phyloP scores from a whole-genome alignment of 2,329 filamentous ascomycete genomes.

The Aspergillus vadensis region DNA sequence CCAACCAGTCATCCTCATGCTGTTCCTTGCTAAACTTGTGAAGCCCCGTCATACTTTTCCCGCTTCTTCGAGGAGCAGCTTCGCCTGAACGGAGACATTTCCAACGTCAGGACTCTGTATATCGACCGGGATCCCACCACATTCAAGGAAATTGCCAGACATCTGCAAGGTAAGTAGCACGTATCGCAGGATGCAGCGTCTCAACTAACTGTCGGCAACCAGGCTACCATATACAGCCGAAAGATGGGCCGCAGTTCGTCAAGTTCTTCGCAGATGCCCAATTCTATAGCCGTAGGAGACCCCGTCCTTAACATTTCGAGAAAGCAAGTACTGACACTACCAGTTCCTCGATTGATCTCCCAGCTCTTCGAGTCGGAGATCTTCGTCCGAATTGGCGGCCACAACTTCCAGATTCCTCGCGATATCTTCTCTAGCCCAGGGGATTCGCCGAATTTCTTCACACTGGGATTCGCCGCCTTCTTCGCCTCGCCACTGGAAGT shows the following conservation, averaged over 20 bases:
- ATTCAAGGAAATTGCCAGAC: constrained; percentile 84
- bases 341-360: constrained; percentile 84
- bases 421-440: constrained; percentile 83
- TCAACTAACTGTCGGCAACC: constrained; percentile 2
- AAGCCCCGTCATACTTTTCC: constrained; percentile 95
- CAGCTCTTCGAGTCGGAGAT: constrained; percentile 91
- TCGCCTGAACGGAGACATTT: constrained; percentile 60
- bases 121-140: constrained; percentile 91
- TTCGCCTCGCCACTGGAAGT: constrained; percentile 77
- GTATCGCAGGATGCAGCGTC: not conserved
- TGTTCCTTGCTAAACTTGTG: constrained; percentile 50
- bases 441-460: constrained; percentile 95
- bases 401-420: constrained; percentile 85
- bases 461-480: constrained; percentile 84
- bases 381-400: constrained; percentile 80
- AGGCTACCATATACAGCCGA: constrained; percentile 81
- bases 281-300: constrained; percentile 75
- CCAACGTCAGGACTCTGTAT: constrained; percentile 75
- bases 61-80: constrained; percentile 89
- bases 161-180: constrained; percentile 67
- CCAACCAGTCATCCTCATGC: not conserved
- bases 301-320: no score
- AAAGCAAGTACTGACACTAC: constrained; percentile 2
- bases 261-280: constrained; percentile 92
- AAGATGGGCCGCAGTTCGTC: constrained; percentile 84